These are phyloP conservation scores for Carnegiea gigantea DNA, from an alignment of 179 eudicot species.

Conservation along the genomic window DNA sequence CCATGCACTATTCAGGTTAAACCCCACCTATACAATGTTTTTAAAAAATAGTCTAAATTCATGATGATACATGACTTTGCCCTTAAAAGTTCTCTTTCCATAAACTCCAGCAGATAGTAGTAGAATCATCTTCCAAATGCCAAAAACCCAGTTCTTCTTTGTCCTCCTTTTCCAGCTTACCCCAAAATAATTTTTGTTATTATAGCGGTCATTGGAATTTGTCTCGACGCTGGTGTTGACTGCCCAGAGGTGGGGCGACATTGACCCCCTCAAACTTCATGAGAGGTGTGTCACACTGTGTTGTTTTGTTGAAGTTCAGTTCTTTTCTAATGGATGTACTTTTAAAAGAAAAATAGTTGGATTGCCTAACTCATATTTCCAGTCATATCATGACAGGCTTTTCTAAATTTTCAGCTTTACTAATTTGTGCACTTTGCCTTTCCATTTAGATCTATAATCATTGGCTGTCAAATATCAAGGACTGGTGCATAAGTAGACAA, in stretches of 20 bases:
- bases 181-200: background rate
- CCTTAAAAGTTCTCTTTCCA: background rate
- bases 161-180: background rate
- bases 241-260: background rate
- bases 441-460: constrained; percentile 78
- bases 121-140: background rate
- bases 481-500: constrained; percentile 99
- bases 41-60: background rate
- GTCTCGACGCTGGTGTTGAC: background rate
- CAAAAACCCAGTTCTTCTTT: background rate
- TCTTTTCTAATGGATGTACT: background rate
- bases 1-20: background rate
- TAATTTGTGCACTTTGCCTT: constrained; percentile 27
- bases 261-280: background rate
- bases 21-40: background rate
- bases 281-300: background rate
- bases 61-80: background rate
- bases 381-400: background rate
- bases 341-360: background rate
- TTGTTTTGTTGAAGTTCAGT: background rate
- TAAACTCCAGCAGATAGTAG: background rate
- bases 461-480: constrained; percentile 95
- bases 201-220: background rate
- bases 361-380: background rate
- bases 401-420: background rate